phyloP scores from a whole-genome alignment of 768 basidiomycete species.

The Boletus sp. region DNA sequence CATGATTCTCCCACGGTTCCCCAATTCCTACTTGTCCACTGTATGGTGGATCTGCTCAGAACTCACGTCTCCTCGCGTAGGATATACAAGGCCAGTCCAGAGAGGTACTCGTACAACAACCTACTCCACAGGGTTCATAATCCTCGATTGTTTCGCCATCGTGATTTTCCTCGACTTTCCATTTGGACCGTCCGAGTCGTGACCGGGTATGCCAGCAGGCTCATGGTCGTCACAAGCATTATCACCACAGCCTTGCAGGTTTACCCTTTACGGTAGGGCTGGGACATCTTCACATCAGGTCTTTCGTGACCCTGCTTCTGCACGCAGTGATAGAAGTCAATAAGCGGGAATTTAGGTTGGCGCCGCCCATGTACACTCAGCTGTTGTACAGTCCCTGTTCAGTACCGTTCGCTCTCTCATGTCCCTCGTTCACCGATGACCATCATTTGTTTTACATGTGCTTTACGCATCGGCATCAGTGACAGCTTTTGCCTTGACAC shows the following conservation, averaged over 20 bases:
- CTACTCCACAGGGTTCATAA: slow-evolving; percentile 69
- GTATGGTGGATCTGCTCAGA: neutral
- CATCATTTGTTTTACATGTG: slow-evolving; percentile 26
- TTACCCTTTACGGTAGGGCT: slow-evolving; percentile 9
- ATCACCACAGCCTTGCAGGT: slow-evolving; percentile 7
- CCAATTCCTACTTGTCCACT: neutral
- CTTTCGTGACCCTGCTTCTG: slow-evolving; percentile 7
- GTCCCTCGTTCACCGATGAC: slow-evolving; percentile 18
- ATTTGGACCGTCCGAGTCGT: slow-evolving; percentile 7
- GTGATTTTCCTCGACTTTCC: slow-evolving; percentile 4
- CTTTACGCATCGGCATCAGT: slow-evolving; percentile 17
- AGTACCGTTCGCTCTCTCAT: slow-evolving; percentile 15
- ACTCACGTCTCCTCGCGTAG: slow-evolving; percentile 33
- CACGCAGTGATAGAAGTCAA: slow-evolving; percentile 10
- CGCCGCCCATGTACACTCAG: slow-evolving; percentile 18
- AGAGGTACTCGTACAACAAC: slow-evolving; percentile 65
- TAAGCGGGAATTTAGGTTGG: slow-evolving; percentile 13
- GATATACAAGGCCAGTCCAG: slow-evolving; percentile 64
- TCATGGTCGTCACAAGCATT: slow-evolving; percentile 1
- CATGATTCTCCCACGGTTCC: neutral
- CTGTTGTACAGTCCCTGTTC: slow-evolving; percentile 24
- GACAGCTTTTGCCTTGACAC: slow-evolving; percentile 11
- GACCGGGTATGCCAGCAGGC: slow-evolving; percentile 9
- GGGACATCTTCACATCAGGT: slow-evolving; percentile 2
- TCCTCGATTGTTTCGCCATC: neutral